Evolutionary conservation across 345 rosid genomes (phyloP).

Genomic region (Eucalyptus urophylla): DNA sequence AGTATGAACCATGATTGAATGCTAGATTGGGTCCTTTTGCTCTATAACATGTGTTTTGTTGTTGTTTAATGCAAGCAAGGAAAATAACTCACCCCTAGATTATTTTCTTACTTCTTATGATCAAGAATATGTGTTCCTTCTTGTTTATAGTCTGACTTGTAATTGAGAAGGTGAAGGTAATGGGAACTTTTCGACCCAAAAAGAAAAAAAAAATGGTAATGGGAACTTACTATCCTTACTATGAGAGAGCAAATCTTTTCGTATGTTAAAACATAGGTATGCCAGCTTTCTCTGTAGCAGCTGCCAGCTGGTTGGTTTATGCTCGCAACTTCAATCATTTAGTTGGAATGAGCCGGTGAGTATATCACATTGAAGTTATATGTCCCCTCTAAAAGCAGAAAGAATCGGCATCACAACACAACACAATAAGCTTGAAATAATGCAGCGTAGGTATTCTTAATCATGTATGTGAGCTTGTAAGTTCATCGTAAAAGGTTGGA

Average conservation of each 20-base stretch:
- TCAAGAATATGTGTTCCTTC: neutral
- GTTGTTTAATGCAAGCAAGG: neutral
- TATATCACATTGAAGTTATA: neutral
- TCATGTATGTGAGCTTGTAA: neutral
- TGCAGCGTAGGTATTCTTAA: neutral
- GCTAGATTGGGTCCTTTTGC: neutral
- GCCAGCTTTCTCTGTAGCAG: neutral
- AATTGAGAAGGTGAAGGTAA: neutral
- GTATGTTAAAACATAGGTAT: neutral
- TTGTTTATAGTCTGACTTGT: neutral
- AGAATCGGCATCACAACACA: neutral
- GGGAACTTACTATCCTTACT: neutral
- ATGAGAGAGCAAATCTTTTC: neutral
- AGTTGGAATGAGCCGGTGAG: neutral
- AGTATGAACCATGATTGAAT: neutral
- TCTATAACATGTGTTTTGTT: neutral
- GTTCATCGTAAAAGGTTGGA: neutral
- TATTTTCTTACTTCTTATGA: neutral
- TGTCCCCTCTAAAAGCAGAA: neutral
- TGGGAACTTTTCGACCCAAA: neutral
- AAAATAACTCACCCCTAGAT: neutral
- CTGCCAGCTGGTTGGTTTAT: neutral
- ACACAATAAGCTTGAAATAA: neutral
- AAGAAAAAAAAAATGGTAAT: neutral
- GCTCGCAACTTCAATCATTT: neutral